Conservation (phyloP, 441 rosid species). For the Jatropha multifida region DNA sequence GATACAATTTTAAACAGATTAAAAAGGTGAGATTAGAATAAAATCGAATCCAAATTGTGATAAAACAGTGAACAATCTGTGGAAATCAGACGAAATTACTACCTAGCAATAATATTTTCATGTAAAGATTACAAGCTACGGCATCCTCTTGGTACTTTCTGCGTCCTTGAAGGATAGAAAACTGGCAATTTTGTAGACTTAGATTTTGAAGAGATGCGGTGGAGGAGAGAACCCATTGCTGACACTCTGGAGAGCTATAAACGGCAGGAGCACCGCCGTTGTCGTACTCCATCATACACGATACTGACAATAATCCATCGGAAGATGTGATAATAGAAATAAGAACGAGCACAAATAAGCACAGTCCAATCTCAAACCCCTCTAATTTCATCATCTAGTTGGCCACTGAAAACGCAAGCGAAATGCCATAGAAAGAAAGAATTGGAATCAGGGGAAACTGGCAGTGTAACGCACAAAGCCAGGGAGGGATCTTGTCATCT, state of each 20-base stretch:
- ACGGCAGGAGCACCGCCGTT: constrained; percentile 42
- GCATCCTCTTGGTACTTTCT: constrained; percentile 42
- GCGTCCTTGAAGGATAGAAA: constrained; percentile 34
- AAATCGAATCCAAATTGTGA: background rate
- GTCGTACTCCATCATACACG: constrained; percentile 33
- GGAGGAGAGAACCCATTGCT: constrained; percentile 9
- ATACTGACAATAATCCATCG: constrained; percentile 12
- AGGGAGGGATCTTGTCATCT: too few relatives aligned
- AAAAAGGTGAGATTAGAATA: background rate
- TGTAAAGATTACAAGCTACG: constrained; percentile 32
- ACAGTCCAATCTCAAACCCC: background rate
- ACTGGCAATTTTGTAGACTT: constrained; percentile 17
- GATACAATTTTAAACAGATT: background rate
- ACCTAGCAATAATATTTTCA: constrained; percentile 35
- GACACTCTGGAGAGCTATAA: constrained; percentile 36
- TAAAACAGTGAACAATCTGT: background rate
- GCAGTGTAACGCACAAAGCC: too few relatives aligned
- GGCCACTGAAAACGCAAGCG: background rate
- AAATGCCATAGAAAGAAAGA: background rate
- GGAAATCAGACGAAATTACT: background rate
- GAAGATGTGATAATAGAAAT: background rate
- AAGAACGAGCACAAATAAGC: background rate
- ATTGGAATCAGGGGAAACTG: background rate
- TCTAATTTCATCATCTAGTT: background rate
- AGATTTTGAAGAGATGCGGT: constrained; percentile 17